These are phyloP conservation scores for Bipolaris zeicola DNA, from an alignment of 2,329 filamentous ascomycete genomes.

Conservation along the genomic window DNA sequence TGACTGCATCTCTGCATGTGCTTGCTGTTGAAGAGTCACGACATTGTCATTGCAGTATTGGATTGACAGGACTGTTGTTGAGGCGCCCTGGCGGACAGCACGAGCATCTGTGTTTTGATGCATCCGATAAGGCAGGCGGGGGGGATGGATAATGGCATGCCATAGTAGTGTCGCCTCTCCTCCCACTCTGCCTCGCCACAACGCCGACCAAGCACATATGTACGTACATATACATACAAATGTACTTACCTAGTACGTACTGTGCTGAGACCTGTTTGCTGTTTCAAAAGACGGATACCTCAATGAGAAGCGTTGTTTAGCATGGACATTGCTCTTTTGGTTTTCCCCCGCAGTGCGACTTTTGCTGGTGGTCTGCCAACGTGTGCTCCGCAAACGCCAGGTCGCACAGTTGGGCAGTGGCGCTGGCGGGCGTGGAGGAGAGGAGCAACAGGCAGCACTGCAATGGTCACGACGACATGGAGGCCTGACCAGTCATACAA, in stretches of 20 bases:
- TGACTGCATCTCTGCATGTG: background rate
- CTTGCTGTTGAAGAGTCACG: background rate
- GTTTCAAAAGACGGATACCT: too few species aligned
- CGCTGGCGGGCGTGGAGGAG: background rate
- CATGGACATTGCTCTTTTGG: too few species aligned
- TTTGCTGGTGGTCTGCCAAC: conserved; percentile 6
- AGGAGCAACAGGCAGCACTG: conserved; percentile 1
- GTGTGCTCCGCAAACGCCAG: background rate
- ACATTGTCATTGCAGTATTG: background rate
- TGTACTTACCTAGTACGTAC: background rate
- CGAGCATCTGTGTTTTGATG: conserved; percentile 4
- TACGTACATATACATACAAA: background rate
- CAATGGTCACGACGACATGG: background rate
- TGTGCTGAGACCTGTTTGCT: background rate
- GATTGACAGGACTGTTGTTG: background rate
- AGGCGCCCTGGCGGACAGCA: background rate
- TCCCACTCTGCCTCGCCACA: conserved; percentile 1
- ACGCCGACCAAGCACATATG: conserved; percentile 6
- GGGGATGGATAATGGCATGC: conserved; percentile 5
- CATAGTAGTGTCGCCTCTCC: background rate
- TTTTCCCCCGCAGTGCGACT: background rate
- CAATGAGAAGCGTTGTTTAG: too few species aligned
- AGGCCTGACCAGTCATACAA: background rate
- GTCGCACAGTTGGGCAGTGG: conserved; percentile 17
- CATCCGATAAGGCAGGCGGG: conserved; percentile 12